Base-by-base conservation (phyloP, 257 asterid genomes). In the Petunia secreta region DNA sequence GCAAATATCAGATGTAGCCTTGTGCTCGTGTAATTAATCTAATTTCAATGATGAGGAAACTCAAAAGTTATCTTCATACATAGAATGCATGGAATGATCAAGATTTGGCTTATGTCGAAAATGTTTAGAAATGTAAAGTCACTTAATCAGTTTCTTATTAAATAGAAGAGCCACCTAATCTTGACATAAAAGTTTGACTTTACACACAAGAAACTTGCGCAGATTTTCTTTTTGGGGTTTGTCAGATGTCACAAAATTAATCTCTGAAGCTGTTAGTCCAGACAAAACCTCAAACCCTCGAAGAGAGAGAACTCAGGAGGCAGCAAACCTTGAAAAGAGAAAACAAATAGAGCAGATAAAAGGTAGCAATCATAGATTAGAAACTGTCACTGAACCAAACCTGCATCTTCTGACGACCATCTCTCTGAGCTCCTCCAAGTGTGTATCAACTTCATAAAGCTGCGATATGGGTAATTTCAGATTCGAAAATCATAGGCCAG, bases 361-460 rank as follows among this genome's bases (percentile, higher is more conserved):
- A 73, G 46, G 34, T 73, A 50, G 62, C 36, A 71, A 48, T 36
- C 36, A 73, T 73, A 73, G 62, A 34, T 73, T 73, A 48, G 36
- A 73, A 34, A 48, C 55, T 50, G 77, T 50, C 13, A 50, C 8
- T 55, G 69, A 63, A 73, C 85, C 93, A 83, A 81, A 93, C 99
- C 99, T 93, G 99, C 99, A 95, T 74, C 87, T 89, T 63, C 85
- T 87, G 25, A 91, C 94, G 68, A 90, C 91, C 88, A 74, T 85
- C 83, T 91, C 96, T 66, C 93, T 86, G 85, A 95, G 93, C 80
- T 93, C 93, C 79, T 95, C 99, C 85, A 95, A 83, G 60, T 78
- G 87, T 81, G 79, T 76, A 85, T 93, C 92, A 83, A 89, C 89
- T 75, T 93, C 92, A 83, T 78, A 86, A 81, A 93, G 97, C 99